Evolutionary conservation across 1,284 basidiomycete genomes (phyloP), one percentile per base, ranked within the genome.

Genomic region (Lentinula novae-zelandiae): DNA sequence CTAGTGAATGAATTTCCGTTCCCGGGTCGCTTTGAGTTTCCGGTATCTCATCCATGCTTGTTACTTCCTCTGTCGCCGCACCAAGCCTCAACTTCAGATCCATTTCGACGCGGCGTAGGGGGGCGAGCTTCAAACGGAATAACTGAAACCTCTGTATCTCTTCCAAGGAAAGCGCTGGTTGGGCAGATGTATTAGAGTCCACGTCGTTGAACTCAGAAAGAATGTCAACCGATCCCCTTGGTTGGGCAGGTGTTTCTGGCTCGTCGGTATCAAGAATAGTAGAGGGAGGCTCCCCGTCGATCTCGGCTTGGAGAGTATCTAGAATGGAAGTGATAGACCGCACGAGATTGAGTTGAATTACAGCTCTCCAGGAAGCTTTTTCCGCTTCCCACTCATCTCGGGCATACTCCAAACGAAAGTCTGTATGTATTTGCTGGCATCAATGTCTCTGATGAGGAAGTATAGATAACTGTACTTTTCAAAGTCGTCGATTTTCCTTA

Each of bases 271-370:
- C 36, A 31, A 42, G 54, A 10, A 33, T 5, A 10, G 48, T n/a
- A 12, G 58, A 61, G 2, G 68, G 44, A 20, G 68, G 67, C 20
- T 70, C 69, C 5, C 67, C 69, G 53, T 75, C 70, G 64, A 80
- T 73, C 62, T 82, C 80, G 10, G 75, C 70, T 62, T 76, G 73
- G 54, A 84, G 71, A 7, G 76, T 69, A 55, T 84, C 82, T 60
- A 87, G 74, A 58, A 88, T 85, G 56, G 75, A 73, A 62, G 82
- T 79, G 46, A 87, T 73, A 44, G 83, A 82, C 31, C 82, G 80
- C 57, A 87, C 78, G 66, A 89, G 80, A 70, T 88, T 89, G 67
- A 88, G 81, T 64, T 86, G 85, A 60, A 88, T 82, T 63, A 88
- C 83, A 1, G 83, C 73, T 15, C 22, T 31, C 86, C 86, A 88